Evolutionary conservation across 306 rosid species (phyloP), one percentile per base, ranked within the genome.

Genomic region (Pyrus pyrifolia): DNA sequence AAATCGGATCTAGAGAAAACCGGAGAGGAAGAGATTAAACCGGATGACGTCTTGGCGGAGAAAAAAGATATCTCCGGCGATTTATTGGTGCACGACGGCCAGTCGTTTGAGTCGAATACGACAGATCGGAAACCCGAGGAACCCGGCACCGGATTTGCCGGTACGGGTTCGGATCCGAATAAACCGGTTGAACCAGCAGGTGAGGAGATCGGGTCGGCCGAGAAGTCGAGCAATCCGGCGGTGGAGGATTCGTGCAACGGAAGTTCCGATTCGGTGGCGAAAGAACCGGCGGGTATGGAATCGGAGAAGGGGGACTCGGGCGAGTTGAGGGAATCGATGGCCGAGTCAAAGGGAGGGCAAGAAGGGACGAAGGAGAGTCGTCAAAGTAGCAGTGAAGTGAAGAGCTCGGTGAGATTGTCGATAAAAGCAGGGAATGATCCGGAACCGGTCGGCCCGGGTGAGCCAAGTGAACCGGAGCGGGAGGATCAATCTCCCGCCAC

Each of bases 201-300:
- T 49, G 65, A 27, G 71, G 62, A 80, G 31, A 19, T 72, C 51
- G 76, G 33, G 49, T 22, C 81, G 70, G 77, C 8, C 25, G 69
- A 29, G 66, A 75, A 64, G 65, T 4, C 27, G 70, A 46, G 67
- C 12, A 66, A 73, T 12, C 65, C 74, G 70, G 71, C 59, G 4
- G 77, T 76, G 70, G 84, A 81, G 74, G 74, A 81, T 33, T 81
- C 81, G 49, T 76, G 70, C 55, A 68, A 76, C n/a, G 81, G 78
- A 9, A 81, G 84, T 66, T 76, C 74, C 11, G 81, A 81, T 38
- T 53, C 84, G 21, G 72, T 76, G 45, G 70, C 25, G 78, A 81
- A 71, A 70, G 84, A 51, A 33, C 18, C 66, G 29, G 78, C 59
- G 70, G 81, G 35, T 15, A 21, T 38, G 18, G 78, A 57, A 68